phyloP scores from a whole-genome alignment of 345 rosid species.

The Brassica incana region DNA sequence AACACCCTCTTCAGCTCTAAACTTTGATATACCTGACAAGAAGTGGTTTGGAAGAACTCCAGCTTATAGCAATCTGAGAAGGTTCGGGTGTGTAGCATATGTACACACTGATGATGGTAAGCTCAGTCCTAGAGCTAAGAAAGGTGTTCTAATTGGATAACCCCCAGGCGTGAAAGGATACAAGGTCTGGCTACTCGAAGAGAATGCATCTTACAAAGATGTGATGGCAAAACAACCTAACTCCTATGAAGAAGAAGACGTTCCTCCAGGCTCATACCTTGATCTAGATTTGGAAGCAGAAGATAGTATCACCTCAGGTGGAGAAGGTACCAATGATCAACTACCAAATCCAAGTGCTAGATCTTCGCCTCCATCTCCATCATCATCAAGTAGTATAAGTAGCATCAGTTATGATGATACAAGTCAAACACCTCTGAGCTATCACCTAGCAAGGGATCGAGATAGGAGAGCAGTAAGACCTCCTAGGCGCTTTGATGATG shows the following conservation, averaged over 20 bases:
- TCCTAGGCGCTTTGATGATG: neutral
- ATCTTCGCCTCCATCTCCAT: neutral
- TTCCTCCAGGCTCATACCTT: neutral
- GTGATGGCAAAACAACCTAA: neutral
- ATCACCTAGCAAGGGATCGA: neutral
- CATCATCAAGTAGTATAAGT: neutral
- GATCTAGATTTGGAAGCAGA: neutral
- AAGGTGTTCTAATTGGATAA: neutral
- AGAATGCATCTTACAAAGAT: neutral
- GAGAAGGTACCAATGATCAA: neutral
- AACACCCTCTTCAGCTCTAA: no score
- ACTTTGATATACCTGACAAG: no score
- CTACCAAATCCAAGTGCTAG: neutral
- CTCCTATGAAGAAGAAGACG: neutral
- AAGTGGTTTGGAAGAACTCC: no score
- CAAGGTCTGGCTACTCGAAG: neutral
- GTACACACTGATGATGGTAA: no score
- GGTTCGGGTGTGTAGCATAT: no score
- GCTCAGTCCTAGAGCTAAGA: no score
- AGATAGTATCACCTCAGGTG: neutral
- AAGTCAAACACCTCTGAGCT: neutral
- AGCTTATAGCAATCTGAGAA: no score
- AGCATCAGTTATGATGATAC: neutral
- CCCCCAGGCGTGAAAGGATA: neutral
- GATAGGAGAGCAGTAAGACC: neutral